These are phyloP conservation scores for Ulota crispa DNA, from an alignment of 225 moss, liverwort and hornwort species.

Conservation along the genomic window DNA sequence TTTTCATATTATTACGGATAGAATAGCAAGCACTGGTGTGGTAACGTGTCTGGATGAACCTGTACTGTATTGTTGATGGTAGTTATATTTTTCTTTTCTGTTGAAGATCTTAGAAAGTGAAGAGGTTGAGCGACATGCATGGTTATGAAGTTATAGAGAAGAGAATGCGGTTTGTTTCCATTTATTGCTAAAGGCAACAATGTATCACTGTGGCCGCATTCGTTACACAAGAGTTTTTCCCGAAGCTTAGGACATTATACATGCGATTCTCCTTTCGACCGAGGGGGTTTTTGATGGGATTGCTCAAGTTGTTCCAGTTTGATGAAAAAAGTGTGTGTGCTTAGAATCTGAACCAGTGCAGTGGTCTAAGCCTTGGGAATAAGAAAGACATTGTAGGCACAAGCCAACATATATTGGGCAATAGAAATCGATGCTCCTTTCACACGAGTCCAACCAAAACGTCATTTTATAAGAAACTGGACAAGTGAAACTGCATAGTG, in stretches of 20 bases:
- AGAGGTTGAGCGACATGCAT: slow-evolving; percentile 15
- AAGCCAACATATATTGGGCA: background rate
- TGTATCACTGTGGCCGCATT: slow-evolving; percentile 15
- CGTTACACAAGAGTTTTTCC: slow-evolving; percentile 20
- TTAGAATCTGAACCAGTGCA: background rate
- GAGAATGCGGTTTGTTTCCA: slow-evolving; percentile 26
- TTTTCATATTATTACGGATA: background rate
- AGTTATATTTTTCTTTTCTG: slow-evolving; percentile 17
- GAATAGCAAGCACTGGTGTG: slow-evolving; percentile 8
- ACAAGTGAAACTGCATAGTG: background rate
- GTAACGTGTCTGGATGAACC: slow-evolving; percentile 15
- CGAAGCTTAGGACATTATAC: slow-evolving; percentile 1
- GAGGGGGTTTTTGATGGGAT: background rate
- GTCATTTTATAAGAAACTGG: background rate
- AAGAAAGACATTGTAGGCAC: background rate
- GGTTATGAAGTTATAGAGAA: slow-evolving; percentile 24
- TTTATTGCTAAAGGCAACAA: slow-evolving; percentile 22
- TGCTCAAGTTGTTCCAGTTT: background rate
- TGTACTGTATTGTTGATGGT: slow-evolving; percentile 38
- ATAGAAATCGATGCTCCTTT: no score
- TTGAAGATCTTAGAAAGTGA: slow-evolving; percentile 15
- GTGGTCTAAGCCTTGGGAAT: background rate
- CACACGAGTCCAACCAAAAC: background rate
- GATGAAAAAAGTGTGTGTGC: background rate
- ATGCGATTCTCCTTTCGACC: background rate